These are phyloP conservation scores for Neoboletus magnificus DNA, from an alignment of 768 basidiomycete species.

Conservation along the genomic window DNA sequence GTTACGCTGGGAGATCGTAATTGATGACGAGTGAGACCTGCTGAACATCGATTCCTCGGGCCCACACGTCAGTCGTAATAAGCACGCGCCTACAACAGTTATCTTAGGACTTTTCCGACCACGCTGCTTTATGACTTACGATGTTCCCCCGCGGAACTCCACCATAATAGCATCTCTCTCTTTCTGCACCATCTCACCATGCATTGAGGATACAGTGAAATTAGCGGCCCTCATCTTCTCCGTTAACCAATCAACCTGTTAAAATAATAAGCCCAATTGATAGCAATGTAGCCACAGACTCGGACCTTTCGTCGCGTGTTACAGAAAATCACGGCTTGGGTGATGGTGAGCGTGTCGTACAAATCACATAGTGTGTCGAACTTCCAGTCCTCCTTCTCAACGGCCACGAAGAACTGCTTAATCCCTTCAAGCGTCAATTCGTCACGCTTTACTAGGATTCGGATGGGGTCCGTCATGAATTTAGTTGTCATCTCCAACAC, in stretches of 20 bases:
- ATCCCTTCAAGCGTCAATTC: constrained; percentile 96
- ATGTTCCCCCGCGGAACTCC: constrained; percentile 90
- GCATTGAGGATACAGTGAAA: constrained; percentile 96
- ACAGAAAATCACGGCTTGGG: constrained; percentile 99
- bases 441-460: constrained; percentile 98
- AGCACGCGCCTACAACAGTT: constrained; percentile 69
- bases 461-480: constrained; percentile 99
- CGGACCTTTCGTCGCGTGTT: constrained; percentile 93
- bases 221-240: constrained; percentile 99
- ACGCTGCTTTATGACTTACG: constrained; percentile 46
- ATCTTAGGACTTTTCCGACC: constrained; percentile 6
- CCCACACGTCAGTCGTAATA: constrained; percentile 96
- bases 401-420: constrained; percentile 97
- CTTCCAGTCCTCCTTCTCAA: constrained; percentile 99
- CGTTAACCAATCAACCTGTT: constrained; percentile 93
- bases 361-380: constrained; percentile 97
- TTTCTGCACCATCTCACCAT: constrained; percentile 95
- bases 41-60: constrained; percentile 97
- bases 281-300: background rate
- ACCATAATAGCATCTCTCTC: constrained; percentile 96
- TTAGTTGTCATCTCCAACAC: constrained; percentile 99
- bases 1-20: constrained; percentile 91
- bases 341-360: constrained; percentile 98
- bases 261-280: constrained; percentile 8
- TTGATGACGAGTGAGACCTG: constrained; percentile 98